Evolutionary conservation across 2,329 filamentous ascomycete species (phyloP), one percentile per base, ranked within the genome.

Genomic region (Aspergillus brasiliensis): DNA sequence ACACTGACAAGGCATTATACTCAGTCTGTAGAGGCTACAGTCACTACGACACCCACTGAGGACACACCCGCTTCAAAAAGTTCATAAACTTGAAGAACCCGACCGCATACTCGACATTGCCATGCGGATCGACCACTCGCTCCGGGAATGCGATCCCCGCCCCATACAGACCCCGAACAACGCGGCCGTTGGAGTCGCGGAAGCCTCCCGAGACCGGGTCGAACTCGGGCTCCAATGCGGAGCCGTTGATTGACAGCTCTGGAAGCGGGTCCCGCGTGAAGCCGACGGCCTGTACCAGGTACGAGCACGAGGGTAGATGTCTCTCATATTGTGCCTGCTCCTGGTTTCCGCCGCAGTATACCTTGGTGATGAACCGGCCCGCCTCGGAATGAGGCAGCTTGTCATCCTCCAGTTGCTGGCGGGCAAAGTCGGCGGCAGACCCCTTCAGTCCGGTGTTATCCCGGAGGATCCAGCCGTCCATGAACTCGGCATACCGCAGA

Each of bases 401-500:
- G 2, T 79, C 79, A 38, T 82, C 82, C 64, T 88, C 86, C 0
- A 89, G 78, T 59, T 88, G 83, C 23, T 82, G 74, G 44, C 80
- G 80, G 1, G 86, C 86, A 78, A 86, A 89, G 5, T 80, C 76
- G 0, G 86, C 86, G 0, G 84, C 85, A 38, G 81, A 77, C 19
- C 86, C 86, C 71, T 89, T 88, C 27, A 89, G 77, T 3, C 86
- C 86, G 0, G 86, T 88, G 72, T 88, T 89, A 68, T 89, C 86
- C 56, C 84, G 81, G 25, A 86, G 73, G 60, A 88, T 87, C 85
- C 86, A 88, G 59, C 83, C 84, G 62, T 86, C 85, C 73, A 80
- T 84, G 69, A 82, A 84, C 66, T 85, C 82, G 15, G 86, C 86
- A 63, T 88, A 89, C 23, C 84, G 82, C 8, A 88, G 78, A 1